These are phyloP conservation scores for Tylopilus cervinicoccineus DNA, from an alignment of 768 basidiomycete genomes.

Conservation along the genomic window DNA sequence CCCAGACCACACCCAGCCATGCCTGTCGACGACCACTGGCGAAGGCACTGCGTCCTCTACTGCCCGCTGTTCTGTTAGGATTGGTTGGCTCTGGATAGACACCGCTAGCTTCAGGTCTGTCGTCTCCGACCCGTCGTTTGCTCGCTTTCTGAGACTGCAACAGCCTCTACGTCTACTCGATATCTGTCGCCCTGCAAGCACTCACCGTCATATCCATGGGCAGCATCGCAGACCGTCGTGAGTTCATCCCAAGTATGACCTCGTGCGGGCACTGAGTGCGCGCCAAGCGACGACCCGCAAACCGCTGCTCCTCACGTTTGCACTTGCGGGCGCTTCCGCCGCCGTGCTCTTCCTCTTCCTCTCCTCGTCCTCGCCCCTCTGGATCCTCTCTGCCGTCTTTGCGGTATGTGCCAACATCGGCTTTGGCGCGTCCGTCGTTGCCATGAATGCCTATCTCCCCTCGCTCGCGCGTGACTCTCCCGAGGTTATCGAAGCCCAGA, in stretches of 20 bases:
- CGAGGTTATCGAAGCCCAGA: conserved; percentile 45
- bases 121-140: neutral
- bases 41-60: conserved; percentile 3
- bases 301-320: conserved; percentile 71
- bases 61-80: conserved; percentile 69
- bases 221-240: conserved; percentile 85
- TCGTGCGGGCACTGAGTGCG: neutral
- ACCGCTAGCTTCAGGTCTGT: conserved; percentile 85
- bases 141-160: neutral
- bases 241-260: conserved; percentile 24
- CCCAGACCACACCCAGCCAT: conserved; percentile 64
- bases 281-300: conserved; percentile 68
- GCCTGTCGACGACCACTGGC: conserved; percentile 30
- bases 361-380: conserved; percentile 65
- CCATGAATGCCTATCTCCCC: conserved; percentile 88
- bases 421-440: conserved; percentile 84
- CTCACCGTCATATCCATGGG: conserved; percentile 95
- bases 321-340: conserved; percentile 62
- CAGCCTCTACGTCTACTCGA: conserved; percentile 85
- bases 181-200: conserved; percentile 86
- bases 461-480: conserved; percentile 62
- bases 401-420: conserved; percentile 78
- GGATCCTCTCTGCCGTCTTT: conserved; percentile 65
- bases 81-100: conserved; percentile 86
- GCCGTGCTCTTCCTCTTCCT: conserved; percentile 71